phyloP scores from a whole-genome alignment of 352 stramenopile species.

The Peronosclerospora sorghi region DNA sequence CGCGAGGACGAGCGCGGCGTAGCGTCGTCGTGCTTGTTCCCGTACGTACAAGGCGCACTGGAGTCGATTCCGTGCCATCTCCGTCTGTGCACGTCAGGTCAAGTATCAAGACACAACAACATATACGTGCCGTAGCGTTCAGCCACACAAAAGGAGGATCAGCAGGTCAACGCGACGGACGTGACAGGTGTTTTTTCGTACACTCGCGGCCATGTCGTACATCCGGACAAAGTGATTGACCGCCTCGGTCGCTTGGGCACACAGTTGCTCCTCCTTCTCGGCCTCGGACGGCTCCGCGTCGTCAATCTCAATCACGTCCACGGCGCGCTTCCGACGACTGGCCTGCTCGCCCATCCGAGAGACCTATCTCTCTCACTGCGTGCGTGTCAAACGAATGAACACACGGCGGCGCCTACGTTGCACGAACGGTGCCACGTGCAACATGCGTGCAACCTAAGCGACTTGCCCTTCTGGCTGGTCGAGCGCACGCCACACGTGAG shows the following conservation, averaged over 20 bases:
- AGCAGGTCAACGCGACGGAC: not conserved
- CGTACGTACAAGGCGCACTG: conserved; percentile 27
- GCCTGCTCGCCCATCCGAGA: no score
- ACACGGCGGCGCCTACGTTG: no score
- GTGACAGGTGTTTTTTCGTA: conserved; percentile 11
- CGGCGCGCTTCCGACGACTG: conserved; percentile 10
- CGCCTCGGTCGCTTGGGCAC: conserved; percentile 40
- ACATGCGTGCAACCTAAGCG: not conserved
- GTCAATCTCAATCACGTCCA: conserved; percentile 1
- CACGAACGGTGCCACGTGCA: no score
- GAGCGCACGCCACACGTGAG: not conserved
- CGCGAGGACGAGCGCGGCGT: conserved; percentile 18
- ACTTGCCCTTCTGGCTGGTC: not conserved
- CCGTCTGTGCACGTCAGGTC: conserved; percentile 16
- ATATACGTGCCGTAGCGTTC: not conserved
- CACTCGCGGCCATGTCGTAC: conserved; percentile 44
- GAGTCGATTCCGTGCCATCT: conserved; percentile 51
- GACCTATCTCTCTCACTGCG: no score
- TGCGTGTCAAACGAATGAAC: no score
- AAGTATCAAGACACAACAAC: not conserved
- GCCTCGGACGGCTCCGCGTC: conserved; percentile 15
- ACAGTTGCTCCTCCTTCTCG: conserved; percentile 71
- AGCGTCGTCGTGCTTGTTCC: conserved; percentile 11
- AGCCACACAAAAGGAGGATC: not conserved
- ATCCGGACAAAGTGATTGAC: conserved; percentile 62